Conservation (phyloP, 164 flowering plant species). For the Litsea cubeba region DNA sequence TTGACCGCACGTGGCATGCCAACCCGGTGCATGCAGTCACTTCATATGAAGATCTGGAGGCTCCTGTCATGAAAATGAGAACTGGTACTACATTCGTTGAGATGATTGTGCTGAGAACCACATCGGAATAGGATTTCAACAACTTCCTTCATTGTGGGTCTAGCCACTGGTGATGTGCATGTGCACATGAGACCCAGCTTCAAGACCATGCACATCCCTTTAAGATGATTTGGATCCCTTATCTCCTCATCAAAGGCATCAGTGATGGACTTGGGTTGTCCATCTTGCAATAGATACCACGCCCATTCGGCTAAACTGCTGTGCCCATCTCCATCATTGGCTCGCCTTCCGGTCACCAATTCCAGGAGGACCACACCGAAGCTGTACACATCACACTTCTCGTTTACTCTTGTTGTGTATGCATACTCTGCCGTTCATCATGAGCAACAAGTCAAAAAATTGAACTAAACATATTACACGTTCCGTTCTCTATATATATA, state of each 20-base stretch:
- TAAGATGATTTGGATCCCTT: slow-evolving; percentile 32
- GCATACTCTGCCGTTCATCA: slow-evolving; percentile 57
- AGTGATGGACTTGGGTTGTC: slow-evolving; percentile 11
- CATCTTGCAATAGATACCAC: slow-evolving; percentile 46
- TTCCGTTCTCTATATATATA: no score
- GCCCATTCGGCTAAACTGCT: slow-evolving; percentile 72
- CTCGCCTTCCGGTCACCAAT: slow-evolving; percentile 65
- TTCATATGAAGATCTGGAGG: no score
- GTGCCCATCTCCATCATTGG: slow-evolving; percentile 48
- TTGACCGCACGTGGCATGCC: no score
- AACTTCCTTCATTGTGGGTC: slow-evolving; percentile 86
- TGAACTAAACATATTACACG: background rate
- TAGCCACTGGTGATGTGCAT: slow-evolving; percentile 31
- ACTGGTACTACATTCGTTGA: slow-evolving; percentile 11
- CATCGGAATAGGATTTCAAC: slow-evolving; percentile 44
- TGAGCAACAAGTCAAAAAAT: background rate
- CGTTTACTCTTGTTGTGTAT: slow-evolving; percentile 54
- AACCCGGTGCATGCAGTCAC: no score
- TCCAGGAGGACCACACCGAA: slow-evolving; percentile 89
- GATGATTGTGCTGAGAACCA: slow-evolving; percentile 11
- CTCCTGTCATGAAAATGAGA: no score
- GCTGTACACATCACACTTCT: slow-evolving; percentile 79
- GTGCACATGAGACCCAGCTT: slow-evolving; percentile 80
- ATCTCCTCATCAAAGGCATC: slow-evolving; percentile 53
- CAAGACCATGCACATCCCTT: slow-evolving; percentile 50